phyloP scores from a whole-genome alignment of 2,329 filamentous ascomycete species.

The Clarireedia hainanense region DNA sequence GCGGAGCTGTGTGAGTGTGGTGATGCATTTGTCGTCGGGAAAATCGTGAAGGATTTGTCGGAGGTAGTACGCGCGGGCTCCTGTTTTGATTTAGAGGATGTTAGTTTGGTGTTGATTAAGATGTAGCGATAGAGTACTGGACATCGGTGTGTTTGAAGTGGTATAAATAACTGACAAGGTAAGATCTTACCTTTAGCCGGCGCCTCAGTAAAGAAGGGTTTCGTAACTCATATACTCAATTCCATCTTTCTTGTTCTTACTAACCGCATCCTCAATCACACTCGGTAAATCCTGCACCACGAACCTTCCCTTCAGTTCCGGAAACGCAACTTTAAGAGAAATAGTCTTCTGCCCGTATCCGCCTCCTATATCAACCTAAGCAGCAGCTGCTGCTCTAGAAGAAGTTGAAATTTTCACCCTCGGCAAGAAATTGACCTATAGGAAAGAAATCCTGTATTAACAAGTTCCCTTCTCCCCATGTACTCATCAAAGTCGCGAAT shows the following conservation, averaged over 20 bases:
- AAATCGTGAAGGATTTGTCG: not conserved
- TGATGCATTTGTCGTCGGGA: not conserved
- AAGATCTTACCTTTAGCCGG: constrained; percentile 20
- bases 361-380: not conserved
- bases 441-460: not conserved
- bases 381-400: not conserved
- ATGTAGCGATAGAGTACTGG: not conserved
- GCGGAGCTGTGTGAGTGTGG: not conserved
- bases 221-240: constrained; percentile 23
- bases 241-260: not conserved
- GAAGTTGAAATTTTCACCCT: not conserved
- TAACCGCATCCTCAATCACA: not conserved
- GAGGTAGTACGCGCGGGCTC: not conserved
- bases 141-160: not conserved
- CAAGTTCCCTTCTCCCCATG: not conserved
- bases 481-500: not conserved
- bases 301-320: not conserved
- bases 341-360: not conserved
- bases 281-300: not conserved
- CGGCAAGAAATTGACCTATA: not conserved
- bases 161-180: too few relatives aligned
- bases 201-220: constrained; percentile 20
- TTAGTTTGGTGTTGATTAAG: not conserved
- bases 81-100: not conserved
- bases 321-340: not conserved